phyloP scores from a whole-genome alignment of 257 asterid species.

The Solanum sparsipilum region DNA sequence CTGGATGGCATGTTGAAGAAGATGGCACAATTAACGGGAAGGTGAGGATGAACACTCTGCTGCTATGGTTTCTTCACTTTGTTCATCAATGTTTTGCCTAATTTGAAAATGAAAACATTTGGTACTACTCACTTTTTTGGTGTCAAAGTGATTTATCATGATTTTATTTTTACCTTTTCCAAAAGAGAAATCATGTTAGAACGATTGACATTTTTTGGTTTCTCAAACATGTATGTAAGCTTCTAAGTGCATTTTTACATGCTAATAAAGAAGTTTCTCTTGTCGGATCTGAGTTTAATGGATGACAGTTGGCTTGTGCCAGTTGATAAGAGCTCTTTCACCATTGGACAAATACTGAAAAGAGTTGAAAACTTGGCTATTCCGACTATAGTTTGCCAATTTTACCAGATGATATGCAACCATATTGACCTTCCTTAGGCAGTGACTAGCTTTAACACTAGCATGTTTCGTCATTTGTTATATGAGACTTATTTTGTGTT shows the following conservation, averaged over 20 bases:
- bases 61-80: background rate
- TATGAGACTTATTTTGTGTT: background rate
- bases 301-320: too few species aligned
- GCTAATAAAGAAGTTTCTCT: background rate
- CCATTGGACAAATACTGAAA: too few species aligned
- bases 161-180: background rate
- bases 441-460: too few species aligned
- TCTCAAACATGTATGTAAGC: background rate
- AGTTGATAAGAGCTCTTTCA: too few species aligned
- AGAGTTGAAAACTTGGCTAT: too few species aligned
- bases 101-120: background rate
- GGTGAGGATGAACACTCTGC: background rate
- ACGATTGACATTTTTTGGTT: background rate
- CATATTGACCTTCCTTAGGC: too few species aligned
- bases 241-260: background rate
- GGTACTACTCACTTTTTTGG: background rate
- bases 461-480: background rate
- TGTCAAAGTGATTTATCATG: background rate
- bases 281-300: too few species aligned
- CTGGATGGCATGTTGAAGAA: conserved; percentile 72
- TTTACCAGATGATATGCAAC: too few species aligned
- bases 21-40: conserved; percentile 50
- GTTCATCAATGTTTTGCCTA: background rate
- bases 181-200: background rate
- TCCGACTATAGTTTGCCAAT: too few species aligned